These are phyloP conservation scores for Penicillium coprophilum DNA, from an alignment of 495 filamentous ascomycete genomes.

Conservation along the genomic window DNA sequence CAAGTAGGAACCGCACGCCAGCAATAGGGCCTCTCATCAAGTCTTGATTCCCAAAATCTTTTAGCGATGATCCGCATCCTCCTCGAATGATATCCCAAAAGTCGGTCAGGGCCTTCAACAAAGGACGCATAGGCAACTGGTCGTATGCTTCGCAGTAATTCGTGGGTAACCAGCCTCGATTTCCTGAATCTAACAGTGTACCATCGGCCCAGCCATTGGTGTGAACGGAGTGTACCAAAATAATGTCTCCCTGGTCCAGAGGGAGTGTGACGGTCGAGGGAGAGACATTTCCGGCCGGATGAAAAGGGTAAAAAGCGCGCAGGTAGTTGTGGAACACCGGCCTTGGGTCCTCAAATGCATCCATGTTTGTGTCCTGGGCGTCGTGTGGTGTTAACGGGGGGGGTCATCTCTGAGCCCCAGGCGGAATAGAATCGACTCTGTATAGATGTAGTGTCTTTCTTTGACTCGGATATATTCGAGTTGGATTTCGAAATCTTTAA, in stretches of 20 bases:
- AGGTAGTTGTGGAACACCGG: slow-evolving; percentile 90
- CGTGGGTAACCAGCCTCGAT: slow-evolving; percentile 93
- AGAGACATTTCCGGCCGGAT: slow-evolving; percentile 70
- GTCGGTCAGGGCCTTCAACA: slow-evolving; percentile 82
- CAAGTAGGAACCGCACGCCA: slow-evolving; percentile 85
- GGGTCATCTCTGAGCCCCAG: slow-evolving; percentile 58
- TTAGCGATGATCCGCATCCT: slow-evolving; percentile 60
- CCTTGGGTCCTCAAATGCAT: slow-evolving; percentile 47
- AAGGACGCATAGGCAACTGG: slow-evolving; percentile 75
- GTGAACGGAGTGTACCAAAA: slow-evolving; percentile 95
- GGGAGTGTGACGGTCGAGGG: slow-evolving; percentile 81
- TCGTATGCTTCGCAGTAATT: slow-evolving; percentile 98
- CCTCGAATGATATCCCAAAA: slow-evolving; percentile 90
- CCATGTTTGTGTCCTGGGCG: slow-evolving; percentile 52
- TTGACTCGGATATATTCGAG: slow-evolving; percentile 44
- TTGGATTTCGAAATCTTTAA: slow-evolving; percentile 68
- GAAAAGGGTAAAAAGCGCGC: slow-evolving; percentile 93
- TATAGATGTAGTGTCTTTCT: slow-evolving; percentile 24
- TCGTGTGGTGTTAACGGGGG: slow-evolving; percentile 71
- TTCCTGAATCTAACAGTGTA: slow-evolving; percentile 83
- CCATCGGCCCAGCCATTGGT: slow-evolving; percentile 99
- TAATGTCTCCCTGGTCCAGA: slow-evolving; percentile 85
- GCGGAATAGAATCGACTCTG: slow-evolving; percentile 32
- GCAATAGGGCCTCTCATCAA: slow-evolving; percentile 91
- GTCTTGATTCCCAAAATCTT: slow-evolving; percentile 80